These are phyloP conservation scores for Ramichloridium luteum DNA, from an alignment of 2,329 filamentous ascomycete species.

Conservation along the genomic window DNA sequence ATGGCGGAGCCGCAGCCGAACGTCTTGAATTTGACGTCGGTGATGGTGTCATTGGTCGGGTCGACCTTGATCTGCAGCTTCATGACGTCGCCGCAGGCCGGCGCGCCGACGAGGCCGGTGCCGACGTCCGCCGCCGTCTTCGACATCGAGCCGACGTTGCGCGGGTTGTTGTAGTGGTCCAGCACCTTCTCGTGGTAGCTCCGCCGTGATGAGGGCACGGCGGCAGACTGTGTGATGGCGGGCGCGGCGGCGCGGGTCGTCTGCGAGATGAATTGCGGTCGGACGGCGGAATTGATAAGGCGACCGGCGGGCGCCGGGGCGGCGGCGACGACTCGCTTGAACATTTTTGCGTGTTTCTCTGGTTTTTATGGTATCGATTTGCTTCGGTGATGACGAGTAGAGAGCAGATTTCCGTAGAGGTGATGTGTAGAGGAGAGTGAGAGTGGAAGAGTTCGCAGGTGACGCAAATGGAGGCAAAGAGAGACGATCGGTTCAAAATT, in stretches of 20 bases:
- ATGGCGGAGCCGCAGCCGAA: slow-evolving; percentile 93
- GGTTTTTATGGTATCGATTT: background rate
- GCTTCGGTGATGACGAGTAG: too few species aligned
- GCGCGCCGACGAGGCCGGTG: slow-evolving; percentile 82
- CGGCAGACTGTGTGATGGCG: slow-evolving; percentile 25
- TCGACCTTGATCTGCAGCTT: slow-evolving; percentile 90
- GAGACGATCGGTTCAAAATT: too few species aligned
- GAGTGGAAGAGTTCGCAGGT: too few species aligned
- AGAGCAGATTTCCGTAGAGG: too few species aligned
- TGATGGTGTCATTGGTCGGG: slow-evolving; percentile 73
- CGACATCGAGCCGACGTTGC: slow-evolving; percentile 66
- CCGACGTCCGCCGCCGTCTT: slow-evolving; percentile 76
- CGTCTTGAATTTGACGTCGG: slow-evolving; percentile 95
- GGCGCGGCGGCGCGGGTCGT: slow-evolving; percentile 33
- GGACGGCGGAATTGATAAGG: slow-evolving; percentile 36
- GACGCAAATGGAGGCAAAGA: too few species aligned
- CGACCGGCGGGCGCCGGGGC: slow-evolving; percentile 42
- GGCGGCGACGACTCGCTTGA: slow-evolving; percentile 43
- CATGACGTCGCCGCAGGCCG: slow-evolving; percentile 86
- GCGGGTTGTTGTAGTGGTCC: slow-evolving; percentile 70
- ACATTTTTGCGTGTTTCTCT: slow-evolving; percentile 33
- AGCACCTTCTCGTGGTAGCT: slow-evolving; percentile 59
- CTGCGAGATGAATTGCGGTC: slow-evolving; percentile 27
- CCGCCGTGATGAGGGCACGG: slow-evolving; percentile 34
- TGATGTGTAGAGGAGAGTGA: too few species aligned